These are phyloP conservation scores for Trematosphaeria pertusa DNA, from an alignment of 2,329 filamentous ascomycete genomes.

Conservation along the genomic window DNA sequence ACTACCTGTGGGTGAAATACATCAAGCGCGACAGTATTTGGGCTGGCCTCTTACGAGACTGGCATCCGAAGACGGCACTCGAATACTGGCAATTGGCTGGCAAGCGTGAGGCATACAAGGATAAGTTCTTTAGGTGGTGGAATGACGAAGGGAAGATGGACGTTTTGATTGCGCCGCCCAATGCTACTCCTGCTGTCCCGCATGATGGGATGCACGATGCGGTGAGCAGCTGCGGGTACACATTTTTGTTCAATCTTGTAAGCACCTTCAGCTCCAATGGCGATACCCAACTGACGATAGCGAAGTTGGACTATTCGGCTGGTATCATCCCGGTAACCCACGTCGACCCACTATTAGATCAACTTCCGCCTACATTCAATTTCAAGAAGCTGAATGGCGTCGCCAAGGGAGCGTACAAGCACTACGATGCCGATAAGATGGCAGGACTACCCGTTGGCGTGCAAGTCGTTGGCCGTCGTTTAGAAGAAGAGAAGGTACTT, in stretches of 20 bases:
- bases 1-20: slow-evolving; percentile 90
- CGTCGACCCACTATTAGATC: slow-evolving; percentile 74
- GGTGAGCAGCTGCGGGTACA: slow-evolving; percentile 88
- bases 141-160: slow-evolving; percentile 71
- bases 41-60: slow-evolving; percentile 77
- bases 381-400: slow-evolving; percentile 76
- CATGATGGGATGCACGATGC: slow-evolving; percentile 87
- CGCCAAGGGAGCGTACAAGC: slow-evolving; percentile 81
- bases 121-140: slow-evolving; percentile 87
- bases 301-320: slow-evolving; percentile 80
- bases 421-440: slow-evolving; percentile 85
- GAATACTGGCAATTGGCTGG: slow-evolving; percentile 85
- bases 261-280: slow-evolving; percentile 37
- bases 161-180: slow-evolving; percentile 82
- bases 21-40: slow-evolving; percentile 76
- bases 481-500: slow-evolving; percentile 89
- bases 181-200: slow-evolving; percentile 87
- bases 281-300: slow-evolving; percentile 8
- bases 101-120: slow-evolving; percentile 78
- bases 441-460: slow-evolving; percentile 86
- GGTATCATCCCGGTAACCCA: slow-evolving; percentile 86
- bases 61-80: slow-evolving; percentile 74
- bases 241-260: slow-evolving; percentile 89
- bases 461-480: slow-evolving; percentile 78
- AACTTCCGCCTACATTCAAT: slow-evolving; percentile 67